These are phyloP conservation scores for Mortierella sp. DNA, from an alignment of 371 early-diverging fungal species.

Conservation along the genomic window DNA sequence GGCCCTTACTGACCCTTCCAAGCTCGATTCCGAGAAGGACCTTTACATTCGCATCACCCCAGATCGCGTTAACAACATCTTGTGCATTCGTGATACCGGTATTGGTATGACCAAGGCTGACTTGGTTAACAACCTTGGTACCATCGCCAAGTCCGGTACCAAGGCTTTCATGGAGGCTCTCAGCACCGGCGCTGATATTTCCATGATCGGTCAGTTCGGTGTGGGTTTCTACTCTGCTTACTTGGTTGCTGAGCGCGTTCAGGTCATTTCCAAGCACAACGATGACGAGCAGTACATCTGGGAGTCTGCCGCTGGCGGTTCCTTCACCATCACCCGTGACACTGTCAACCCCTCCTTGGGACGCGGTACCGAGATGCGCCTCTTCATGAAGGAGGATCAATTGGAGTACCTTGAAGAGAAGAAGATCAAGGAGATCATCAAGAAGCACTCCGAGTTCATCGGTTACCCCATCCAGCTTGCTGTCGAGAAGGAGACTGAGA, in stretches of 20 bases:
- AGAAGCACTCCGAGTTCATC: constrained; percentile 97
- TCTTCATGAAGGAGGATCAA: constrained; percentile 94
- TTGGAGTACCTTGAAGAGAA: constrained; percentile 92
- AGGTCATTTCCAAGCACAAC: constrained; percentile 95
- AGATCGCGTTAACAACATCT: constrained; percentile 79
- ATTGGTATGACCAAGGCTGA: constrained; percentile 99
- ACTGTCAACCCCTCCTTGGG: constrained; percentile 78
- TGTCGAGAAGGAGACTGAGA: constrained; percentile 93
- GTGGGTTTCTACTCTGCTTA: constrained; percentile 99
- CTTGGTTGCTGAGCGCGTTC: constrained; percentile 94
- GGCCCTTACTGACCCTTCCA: constrained; percentile 83
- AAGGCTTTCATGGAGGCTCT: constrained; percentile 94
- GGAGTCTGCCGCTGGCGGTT: constrained; percentile 93
- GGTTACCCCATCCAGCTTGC: constrained; percentile 92
- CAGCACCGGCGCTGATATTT: constrained; percentile 83
- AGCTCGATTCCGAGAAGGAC: constrained; percentile 82
- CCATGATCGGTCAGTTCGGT: constrained; percentile 99
- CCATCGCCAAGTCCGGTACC: constrained; percentile 97
- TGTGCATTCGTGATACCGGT: constrained; percentile 84
- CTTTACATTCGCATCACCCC: constrained; percentile 89
- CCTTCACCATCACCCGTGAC: constrained; percentile 93
- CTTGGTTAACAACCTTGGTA: constrained; percentile 95
- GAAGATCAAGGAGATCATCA: constrained; percentile 90
- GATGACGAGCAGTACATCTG: constrained; percentile 95
- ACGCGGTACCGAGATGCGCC: constrained; percentile 91